phyloP scores from a whole-genome alignment of 495 filamentous ascomycete genomes.

The Polyplosphaeria fusca region DNA sequence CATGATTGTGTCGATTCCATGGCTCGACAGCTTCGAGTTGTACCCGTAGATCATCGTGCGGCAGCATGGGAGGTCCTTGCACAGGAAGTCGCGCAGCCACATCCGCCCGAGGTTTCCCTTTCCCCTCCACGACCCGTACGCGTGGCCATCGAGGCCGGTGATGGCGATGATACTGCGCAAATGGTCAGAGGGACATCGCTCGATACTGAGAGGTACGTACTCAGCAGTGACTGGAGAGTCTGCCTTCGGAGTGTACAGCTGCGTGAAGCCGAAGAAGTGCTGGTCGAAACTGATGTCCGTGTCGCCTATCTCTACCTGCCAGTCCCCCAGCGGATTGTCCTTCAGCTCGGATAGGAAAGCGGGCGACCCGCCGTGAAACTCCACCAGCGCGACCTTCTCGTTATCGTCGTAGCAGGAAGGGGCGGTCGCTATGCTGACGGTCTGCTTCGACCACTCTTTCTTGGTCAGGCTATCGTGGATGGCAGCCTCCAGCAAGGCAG shows the following conservation, averaged over 20 bases:
- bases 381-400: slow-evolving; percentile 5
- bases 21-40: slow-evolving; percentile 24
- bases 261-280: slow-evolving; percentile 28
- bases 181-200: too few species aligned
- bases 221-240: slow-evolving; percentile 9
- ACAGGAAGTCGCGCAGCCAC: too few species aligned
- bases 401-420: slow-evolving; percentile 10
- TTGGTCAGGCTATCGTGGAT: slow-evolving; percentile 2
- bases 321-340: slow-evolving; percentile 8
- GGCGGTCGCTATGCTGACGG: background rate
- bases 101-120: slow-evolving; percentile 23
- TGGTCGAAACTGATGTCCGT: slow-evolving; percentile 23
- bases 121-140: slow-evolving; percentile 32
- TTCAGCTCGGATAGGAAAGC: slow-evolving; percentile 4
- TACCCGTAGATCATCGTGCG: slow-evolving; percentile 38
- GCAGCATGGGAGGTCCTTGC: slow-evolving; percentile 18
- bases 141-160: slow-evolving; percentile 33
- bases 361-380: slow-evolving; percentile 9
- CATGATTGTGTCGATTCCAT: slow-evolving; percentile 23
- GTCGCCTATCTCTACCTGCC: slow-evolving; percentile 14
- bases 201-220: too few species aligned
- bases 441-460: slow-evolving; percentile 3
- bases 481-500: slow-evolving; percentile 1
- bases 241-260: slow-evolving; percentile 16
- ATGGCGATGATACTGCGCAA: slow-evolving; percentile 32